Conservation (phyloP, 495 filamentous ascomycete species). For the Tuber borchii region DNA sequence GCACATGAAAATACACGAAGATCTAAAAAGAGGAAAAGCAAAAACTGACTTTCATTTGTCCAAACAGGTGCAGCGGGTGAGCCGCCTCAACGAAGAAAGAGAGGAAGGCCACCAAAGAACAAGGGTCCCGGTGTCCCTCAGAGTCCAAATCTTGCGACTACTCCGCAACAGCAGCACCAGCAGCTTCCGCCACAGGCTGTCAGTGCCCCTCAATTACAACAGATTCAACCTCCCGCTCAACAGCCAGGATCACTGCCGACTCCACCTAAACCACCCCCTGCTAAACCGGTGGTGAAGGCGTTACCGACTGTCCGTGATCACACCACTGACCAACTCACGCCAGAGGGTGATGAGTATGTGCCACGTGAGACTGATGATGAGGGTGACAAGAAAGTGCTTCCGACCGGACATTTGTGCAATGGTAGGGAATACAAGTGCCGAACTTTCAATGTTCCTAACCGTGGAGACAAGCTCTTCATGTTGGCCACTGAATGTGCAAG, state of each 20-base stretch:
- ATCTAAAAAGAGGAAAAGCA: slow-evolving; percentile 6
- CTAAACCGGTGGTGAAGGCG: slow-evolving; percentile 85
- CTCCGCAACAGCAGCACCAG: slow-evolving; percentile 46
- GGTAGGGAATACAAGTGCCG: slow-evolving; percentile 85
- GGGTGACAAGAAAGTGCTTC: slow-evolving; percentile 86
- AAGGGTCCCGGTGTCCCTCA: slow-evolving; percentile 38
- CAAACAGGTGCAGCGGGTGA: slow-evolving; percentile 50
- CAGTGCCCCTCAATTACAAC: slow-evolving; percentile 75
- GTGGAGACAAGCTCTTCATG: slow-evolving; percentile 95
- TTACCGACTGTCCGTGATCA: slow-evolving; percentile 94
- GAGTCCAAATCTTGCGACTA: slow-evolving; percentile 38
- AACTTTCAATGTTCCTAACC: slow-evolving; percentile 84
- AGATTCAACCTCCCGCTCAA: slow-evolving; percentile 59
- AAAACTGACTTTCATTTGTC: slow-evolving; percentile 20
- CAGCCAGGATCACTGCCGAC: slow-evolving; percentile 64
- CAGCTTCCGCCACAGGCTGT: slow-evolving; percentile 51
- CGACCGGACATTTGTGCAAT: slow-evolving; percentile 72
- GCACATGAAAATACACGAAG: slow-evolving; percentile 33
- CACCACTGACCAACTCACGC: slow-evolving; percentile 89
- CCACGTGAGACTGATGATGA: slow-evolving; percentile 87
- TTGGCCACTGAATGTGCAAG: slow-evolving; percentile 95
- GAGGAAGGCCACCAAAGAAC: slow-evolving; percentile 79
- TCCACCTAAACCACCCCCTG: slow-evolving; percentile 76
- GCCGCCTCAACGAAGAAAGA: slow-evolving; percentile 68
- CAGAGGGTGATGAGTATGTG: slow-evolving; percentile 92